Base-by-base conservation (phyloP, 2,329 filamentous ascomycete genomes). In the Colletotrichum tropicale region DNA sequence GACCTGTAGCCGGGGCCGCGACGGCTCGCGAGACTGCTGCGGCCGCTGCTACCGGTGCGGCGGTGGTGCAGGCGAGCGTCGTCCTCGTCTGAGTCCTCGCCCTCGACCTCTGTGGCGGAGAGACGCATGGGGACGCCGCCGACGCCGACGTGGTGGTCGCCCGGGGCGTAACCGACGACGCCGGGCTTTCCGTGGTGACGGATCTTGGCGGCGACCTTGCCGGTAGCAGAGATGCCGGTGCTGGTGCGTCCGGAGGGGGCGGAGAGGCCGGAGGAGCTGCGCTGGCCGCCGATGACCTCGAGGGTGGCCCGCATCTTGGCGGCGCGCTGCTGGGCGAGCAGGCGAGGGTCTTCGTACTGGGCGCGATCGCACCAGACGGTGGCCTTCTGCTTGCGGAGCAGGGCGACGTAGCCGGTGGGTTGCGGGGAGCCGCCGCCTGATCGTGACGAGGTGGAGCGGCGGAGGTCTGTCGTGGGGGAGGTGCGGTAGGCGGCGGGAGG, bases 361-460 rank as follows among this genome's bases (percentile, higher is more conserved):
- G 96, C 91, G 70, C 96, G 94, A 83, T 98, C 97, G 87, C 96
- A 98, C 97, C 97, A 99, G 6, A 99, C 97, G 0, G 97, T 99
- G 36, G 96, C 97, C 84, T 98, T 98, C 86, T 99, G 97, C 84
- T 96, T 96, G 77, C 97, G 93, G 86, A 99, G 93, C n/a, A 98
- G 90, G 43, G 97, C 96, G 67, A 99, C 97, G 85, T 99, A 99
- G 78, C 95, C 93, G n/a, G 90, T 90, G 3, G 94, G 86, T 77
- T 91, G 90, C 6, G 81, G 78, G 24, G 78, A 80, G 28, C 84
- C 82, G 62, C 87, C 87, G 77, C 90, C 91, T 26, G 95, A 98
- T 80, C 95, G 93, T 67, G 94, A 94, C 5, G 95, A 98, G 34
- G 93, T 95, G 32, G 95, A 98, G 78, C 96, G 92, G 76, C 94